These are phyloP conservation scores for Scedosporium dehoogii DNA, from an alignment of 2,329 filamentous ascomycete species.

Conservation along the genomic window DNA sequence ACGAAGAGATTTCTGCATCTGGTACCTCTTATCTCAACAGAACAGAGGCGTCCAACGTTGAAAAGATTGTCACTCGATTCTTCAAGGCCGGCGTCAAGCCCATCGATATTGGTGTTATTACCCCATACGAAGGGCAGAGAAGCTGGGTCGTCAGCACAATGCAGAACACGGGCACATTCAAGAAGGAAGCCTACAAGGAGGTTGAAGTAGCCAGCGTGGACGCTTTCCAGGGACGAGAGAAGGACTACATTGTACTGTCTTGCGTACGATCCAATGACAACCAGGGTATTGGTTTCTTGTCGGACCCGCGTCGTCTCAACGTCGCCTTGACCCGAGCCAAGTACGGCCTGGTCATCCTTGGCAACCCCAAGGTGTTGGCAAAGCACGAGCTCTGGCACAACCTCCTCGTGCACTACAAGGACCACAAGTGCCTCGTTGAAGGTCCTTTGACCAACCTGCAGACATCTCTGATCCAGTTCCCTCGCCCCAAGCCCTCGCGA, in stretches of 20 bases:
- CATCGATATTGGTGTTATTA: constrained; percentile 91
- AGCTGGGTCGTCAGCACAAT: constrained; percentile 99
- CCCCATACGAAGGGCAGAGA: constrained; percentile 94
- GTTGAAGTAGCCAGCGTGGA: constrained; percentile 97
- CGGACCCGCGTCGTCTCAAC: constrained; percentile 92
- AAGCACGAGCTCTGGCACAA: constrained; percentile 99
- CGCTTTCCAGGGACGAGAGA: constrained; percentile 97
- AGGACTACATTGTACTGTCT: constrained; percentile 96
- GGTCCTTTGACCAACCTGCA: constrained; percentile 94
- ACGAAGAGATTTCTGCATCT: constrained; percentile 95
- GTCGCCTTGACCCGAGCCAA: constrained; percentile 95
- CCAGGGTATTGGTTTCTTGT: constrained; percentile 97
- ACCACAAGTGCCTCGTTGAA: constrained; percentile 90
- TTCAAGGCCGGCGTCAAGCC: constrained; percentile 98
- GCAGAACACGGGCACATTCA: constrained; percentile 94
- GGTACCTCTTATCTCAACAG: constrained; percentile 97
- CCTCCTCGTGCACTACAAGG: constrained; percentile 91
- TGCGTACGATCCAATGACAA: constrained; percentile 98
- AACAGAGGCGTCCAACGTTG: constrained; percentile 92
- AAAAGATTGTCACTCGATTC: constrained; percentile 97
- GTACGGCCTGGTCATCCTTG: constrained; percentile 90
- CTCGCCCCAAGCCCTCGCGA: constrained; percentile 84
- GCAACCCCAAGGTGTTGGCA: constrained; percentile 92
- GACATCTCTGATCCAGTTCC: constrained; percentile 88
- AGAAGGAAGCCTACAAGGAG: constrained; percentile 97